These are phyloP conservation scores for Daldinia eschscholtzii DNA, from an alignment of 2,329 filamentous ascomycete genomes.

Conservation along the genomic window DNA sequence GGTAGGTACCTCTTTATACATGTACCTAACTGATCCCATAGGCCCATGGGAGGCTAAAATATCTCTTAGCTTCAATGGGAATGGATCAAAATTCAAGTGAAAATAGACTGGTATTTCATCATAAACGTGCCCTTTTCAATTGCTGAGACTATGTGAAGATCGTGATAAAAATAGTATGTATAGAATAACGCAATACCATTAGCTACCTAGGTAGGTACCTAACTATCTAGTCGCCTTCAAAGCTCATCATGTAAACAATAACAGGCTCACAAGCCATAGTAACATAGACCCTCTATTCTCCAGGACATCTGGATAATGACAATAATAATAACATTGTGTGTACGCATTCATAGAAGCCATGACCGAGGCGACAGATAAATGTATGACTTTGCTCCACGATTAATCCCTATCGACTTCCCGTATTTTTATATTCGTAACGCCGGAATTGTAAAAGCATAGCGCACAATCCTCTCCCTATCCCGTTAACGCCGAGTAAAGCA, in stretches of 20 bases:
- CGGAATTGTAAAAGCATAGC: conserved; percentile 35
- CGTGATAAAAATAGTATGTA: not conserved
- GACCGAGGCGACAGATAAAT: not conserved
- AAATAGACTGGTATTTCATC: not conserved
- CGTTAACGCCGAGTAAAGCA: conserved; percentile 35
- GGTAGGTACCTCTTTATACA: too few relatives aligned
- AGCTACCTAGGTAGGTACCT: not conserved
- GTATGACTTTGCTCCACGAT: conserved; percentile 22
- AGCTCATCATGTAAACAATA: not conserved
- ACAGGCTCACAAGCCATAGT: not conserved
- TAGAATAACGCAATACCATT: not conserved
- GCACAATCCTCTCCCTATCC: conserved; percentile 40
- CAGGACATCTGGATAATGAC: not conserved
- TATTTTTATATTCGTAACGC: conserved; percentile 27
- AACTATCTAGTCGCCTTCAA: not conserved
- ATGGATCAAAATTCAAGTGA: not conserved
- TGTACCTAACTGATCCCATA: not conserved
- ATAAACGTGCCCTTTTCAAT: not conserved
- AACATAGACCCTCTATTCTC: not conserved
- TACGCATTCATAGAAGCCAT: conserved; percentile 7
- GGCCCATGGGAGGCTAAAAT: not conserved
- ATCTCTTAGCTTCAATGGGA: not conserved
- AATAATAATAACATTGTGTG: conserved; percentile 7
- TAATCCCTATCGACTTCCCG: conserved; percentile 20
- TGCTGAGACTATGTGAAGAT: not conserved